A percentile compares a stretch with the other conserved stretches of the same genome.
phyloP scores from a whole-genome alignment of 441 rosid genomes.

The Breynia disticha region DNA sequence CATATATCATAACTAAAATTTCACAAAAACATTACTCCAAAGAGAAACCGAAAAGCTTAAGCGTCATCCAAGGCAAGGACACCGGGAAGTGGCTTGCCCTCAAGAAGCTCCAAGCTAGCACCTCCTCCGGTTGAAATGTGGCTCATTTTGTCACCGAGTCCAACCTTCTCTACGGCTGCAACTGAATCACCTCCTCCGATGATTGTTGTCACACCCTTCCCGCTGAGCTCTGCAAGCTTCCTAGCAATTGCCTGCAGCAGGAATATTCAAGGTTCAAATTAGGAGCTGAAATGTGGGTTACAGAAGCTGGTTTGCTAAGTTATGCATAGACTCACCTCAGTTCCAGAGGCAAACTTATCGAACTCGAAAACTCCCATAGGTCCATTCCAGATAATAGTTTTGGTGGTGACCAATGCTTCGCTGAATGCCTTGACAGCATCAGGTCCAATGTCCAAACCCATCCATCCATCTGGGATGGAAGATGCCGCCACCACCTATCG shows the following conservation, averaged over 20 bases:
- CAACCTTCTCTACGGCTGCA: conserved; percentile 84
- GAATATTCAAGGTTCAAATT: background rate
- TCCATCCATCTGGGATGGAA: conserved; percentile 89
- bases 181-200: conserved; percentile 97
- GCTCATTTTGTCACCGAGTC: conserved; percentile 84
- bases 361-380: conserved; percentile 97
- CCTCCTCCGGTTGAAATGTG: conserved; percentile 96
- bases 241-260: conserved; percentile 51
- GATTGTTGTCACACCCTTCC: conserved; percentile 81
- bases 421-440: conserved; percentile 70
- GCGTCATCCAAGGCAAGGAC: conserved; percentile 85
- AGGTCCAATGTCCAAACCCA: conserved; percentile 94
- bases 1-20: conserved; percentile 10
- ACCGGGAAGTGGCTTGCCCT: conserved; percentile 87
- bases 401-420: conserved; percentile 54
- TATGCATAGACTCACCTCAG: conserved; percentile 39
- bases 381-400: conserved; percentile 95
- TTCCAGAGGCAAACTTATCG: conserved; percentile 79
- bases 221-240: conserved; percentile 72
- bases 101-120: conserved; percentile 91
- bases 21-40: background rate
- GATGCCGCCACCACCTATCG: conserved; percentile 73
- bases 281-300: too few relatives aligned
- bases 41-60: conserved; percentile 15
- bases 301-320: background rate